Conservation (phyloP, 306 rosid species). For the Acacia melanoxylon region DNA sequence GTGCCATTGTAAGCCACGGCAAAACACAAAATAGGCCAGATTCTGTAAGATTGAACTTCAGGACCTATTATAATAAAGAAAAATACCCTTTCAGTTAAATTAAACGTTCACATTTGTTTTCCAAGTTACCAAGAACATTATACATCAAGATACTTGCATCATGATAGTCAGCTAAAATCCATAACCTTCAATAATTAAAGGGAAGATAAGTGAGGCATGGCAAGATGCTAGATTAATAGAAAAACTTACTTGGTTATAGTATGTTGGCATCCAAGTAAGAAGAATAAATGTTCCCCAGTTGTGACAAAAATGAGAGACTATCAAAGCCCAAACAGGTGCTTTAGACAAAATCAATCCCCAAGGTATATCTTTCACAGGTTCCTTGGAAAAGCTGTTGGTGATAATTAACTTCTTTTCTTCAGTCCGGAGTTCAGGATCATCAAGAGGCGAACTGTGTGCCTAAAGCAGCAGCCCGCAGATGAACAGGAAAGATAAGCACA, state of each 20-base stretch:
- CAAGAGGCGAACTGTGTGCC: conserved; percentile 96
- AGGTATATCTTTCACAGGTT: conserved; percentile 86
- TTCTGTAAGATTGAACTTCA: conserved; percentile 98
- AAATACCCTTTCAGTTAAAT: conserved; percentile 22
- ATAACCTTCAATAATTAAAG: background rate
- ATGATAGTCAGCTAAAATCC: conserved; percentile 2
- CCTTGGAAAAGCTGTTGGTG: conserved; percentile 59
- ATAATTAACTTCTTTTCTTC: conserved; percentile 80
- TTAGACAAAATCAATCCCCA: conserved; percentile 91
- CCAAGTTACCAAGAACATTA: conserved; percentile 22
- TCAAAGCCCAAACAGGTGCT: conserved; percentile 95
- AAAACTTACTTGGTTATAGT: conserved; percentile 86
- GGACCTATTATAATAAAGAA: conserved; percentile 58
- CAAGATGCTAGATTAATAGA: background rate
- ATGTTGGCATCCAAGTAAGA: conserved; percentile 99
- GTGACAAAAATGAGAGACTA: conserved; percentile 94
- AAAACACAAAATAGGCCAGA: conserved; percentile 87
- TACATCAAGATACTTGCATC: conserved; percentile 5
- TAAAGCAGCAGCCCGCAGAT: conserved; percentile 34
- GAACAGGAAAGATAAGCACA: conserved; percentile 17
- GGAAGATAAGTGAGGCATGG: conserved; percentile 3
- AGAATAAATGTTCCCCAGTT: conserved; percentile 99
- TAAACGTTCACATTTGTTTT: conserved; percentile 13
- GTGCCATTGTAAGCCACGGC: conserved; percentile 96
- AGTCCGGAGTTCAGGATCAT: conserved; percentile 84